Base-by-base conservation (phyloP, 2,329 filamentous ascomycete species). In the Monilinia fructicola region DNA sequence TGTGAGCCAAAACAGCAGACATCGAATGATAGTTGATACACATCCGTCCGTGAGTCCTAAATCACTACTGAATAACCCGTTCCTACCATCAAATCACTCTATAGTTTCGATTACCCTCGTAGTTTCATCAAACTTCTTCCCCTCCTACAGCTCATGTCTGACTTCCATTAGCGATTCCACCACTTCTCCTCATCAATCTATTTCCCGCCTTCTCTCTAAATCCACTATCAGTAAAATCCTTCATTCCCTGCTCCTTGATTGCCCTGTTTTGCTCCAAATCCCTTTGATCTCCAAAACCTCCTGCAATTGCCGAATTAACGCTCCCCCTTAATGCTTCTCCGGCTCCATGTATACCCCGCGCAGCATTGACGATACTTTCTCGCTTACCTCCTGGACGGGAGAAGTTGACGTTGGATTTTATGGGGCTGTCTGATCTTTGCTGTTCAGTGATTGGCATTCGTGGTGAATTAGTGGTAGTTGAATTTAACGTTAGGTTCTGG, bases 161-260 rank as follows among this genome's bases (percentile, higher is more conserved):
- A 63, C 35, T 42, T 23, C 23, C 50, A 40, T 54, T 63, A 12
- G 31, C 21, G 31, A 48, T 60, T 7, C 63, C 54, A 31, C 42
- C 28, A 12, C 53, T 44, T 38, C 54, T 58, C 31, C 53, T 59
- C 63, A 87, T 85, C 23, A 87, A 77, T 3, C 87, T 85, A 65
- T 87, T 86, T 78, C 97, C 92, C 2, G 93, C 93, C 77, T 96
- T 97, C 78, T 97, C 93, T 1, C 97, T 92, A 87, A 97, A 93
- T 23, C 93, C 94, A 73, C 91, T 95, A 44, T 38, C 40, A 11
- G 26, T 54, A 10, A 53, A 63, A 21, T 66, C 64, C 4, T 50
- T 63, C 50, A 66, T 46, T 4, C 64, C 64, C 60, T 63, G 56
- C 53, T 55, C 64, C 40, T 66, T 66, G 4, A 63, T 48, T 6